A percentile compares a stretch with the other conserved stretches of the same genome.
Evolutionary conservation across 2,329 filamentous ascomycete species (phyloP).

Genomic region (Aspergillus pseudoglaucus): DNA sequence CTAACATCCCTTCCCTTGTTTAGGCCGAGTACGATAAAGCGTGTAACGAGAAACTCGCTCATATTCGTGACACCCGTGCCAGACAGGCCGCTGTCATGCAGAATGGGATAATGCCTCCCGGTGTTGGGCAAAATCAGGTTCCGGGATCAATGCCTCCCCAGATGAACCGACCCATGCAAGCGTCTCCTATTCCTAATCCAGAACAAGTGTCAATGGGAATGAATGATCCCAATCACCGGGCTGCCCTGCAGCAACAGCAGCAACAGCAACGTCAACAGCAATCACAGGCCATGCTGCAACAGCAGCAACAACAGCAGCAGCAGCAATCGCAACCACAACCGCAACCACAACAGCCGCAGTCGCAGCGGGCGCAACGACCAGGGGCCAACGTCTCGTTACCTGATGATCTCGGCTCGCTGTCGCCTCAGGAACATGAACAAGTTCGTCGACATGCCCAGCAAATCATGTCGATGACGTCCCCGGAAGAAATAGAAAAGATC

Average conservation of each 20-base stretch:
- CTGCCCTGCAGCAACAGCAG: slow-evolving; percentile 23
- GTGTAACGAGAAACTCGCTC: slow-evolving; percentile 38
- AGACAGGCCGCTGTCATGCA: slow-evolving; percentile 38
- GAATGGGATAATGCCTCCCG: slow-evolving; percentile 31
- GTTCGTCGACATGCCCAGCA: slow-evolving; percentile 43
- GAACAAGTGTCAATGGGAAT: slow-evolving; percentile 32
- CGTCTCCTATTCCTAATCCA: slow-evolving; percentile 42
- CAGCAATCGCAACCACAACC: slow-evolving; percentile 13
- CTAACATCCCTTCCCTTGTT: background rate
- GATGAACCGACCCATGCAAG: slow-evolving; percentile 46
- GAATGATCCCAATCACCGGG: slow-evolving; percentile 26
- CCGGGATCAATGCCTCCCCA: slow-evolving; percentile 44
- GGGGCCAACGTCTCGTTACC: slow-evolving; percentile 19
- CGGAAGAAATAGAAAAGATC: slow-evolving; percentile 44
- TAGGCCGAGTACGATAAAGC: slow-evolving; percentile 40
- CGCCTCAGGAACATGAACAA: slow-evolving; percentile 36
- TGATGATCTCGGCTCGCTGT: slow-evolving; percentile 32
- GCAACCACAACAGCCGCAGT: slow-evolving; percentile 20
- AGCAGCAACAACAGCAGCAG: slow-evolving; percentile 18
- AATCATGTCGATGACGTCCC: slow-evolving; percentile 39
- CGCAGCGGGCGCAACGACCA: slow-evolving; percentile 27
- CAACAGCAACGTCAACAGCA: slow-evolving; percentile 13
- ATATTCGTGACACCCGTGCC: slow-evolving; percentile 40
- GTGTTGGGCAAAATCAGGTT: slow-evolving; percentile 34
- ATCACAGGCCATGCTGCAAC: slow-evolving; percentile 17